Evolutionary conservation across 169 alveolate genomes (phyloP).

Genomic region (Cryptosporidium ryanae): DNA sequence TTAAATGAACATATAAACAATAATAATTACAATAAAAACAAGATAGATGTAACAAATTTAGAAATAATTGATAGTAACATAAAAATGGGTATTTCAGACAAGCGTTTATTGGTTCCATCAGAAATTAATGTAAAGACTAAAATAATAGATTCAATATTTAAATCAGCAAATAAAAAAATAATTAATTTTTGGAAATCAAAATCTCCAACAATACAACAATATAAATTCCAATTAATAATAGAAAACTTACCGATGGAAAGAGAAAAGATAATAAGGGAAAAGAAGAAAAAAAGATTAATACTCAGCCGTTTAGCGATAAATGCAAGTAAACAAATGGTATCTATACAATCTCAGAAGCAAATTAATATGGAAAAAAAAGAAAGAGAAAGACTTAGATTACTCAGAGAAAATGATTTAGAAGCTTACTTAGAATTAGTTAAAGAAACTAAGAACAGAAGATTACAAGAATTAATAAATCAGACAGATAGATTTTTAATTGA

Average conservation of each 20-base stretch:
- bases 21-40: neutral
- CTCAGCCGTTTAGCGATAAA: constrained; percentile 30
- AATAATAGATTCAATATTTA: neutral
- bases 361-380: constrained; percentile 39
- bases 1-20: neutral
- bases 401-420: constrained; percentile 87
- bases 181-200: constrained; percentile 32
- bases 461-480: constrained; percentile 87
- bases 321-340: constrained; percentile 49
- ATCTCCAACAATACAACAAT: constrained; percentile 52
- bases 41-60: neutral
- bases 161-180: neutral
- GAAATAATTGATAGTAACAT: neutral
- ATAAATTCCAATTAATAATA: constrained; percentile 37
- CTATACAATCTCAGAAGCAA: constrained; percentile 56
- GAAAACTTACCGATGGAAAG: constrained; percentile 30
- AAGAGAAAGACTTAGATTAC: constrained; percentile 73
- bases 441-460: constrained; percentile 88
- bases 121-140: neutral
- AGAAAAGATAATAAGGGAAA: constrained; percentile 24
- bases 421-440: constrained; percentile 84
- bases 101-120: neutral
- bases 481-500: constrained; percentile 89
- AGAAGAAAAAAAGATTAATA: constrained; percentile 5
- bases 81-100: neutral